Conservation (phyloP, 495 filamentous ascomycete species). For the Neurospora sp. region DNA sequence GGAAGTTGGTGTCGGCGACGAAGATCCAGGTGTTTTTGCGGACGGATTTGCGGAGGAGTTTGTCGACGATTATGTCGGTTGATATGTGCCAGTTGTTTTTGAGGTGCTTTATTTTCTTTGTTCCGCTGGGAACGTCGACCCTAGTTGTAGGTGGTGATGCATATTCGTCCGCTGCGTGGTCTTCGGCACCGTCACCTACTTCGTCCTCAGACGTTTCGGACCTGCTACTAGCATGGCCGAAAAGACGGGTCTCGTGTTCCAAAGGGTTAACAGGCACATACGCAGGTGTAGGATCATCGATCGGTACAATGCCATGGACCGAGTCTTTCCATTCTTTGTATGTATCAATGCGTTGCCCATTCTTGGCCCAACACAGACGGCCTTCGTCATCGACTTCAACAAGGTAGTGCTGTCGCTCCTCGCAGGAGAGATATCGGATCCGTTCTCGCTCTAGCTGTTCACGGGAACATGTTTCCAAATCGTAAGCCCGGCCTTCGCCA, state of each 20-base stretch:
- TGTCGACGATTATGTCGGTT: slow-evolving; percentile 58
- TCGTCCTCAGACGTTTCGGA: slow-evolving; percentile 5
- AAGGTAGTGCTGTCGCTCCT: slow-evolving; percentile 64
- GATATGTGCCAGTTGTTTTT: slow-evolving; percentile 25
- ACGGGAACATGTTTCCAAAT: slow-evolving; percentile 50
- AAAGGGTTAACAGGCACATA: slow-evolving; percentile 21
- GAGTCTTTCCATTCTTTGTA: slow-evolving; percentile 67
- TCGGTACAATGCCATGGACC: slow-evolving; percentile 62
- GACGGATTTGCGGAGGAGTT: slow-evolving; percentile 57
- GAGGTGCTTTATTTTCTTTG: not conserved
- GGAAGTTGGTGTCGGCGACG: slow-evolving; percentile 75
- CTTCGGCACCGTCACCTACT: slow-evolving; percentile 12
- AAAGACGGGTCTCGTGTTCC: slow-evolving; percentile 9
- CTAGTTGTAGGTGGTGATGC: not conserved
- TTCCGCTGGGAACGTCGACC: not conserved
- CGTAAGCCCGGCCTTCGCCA: slow-evolving; percentile 55
- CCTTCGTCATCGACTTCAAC: slow-evolving; percentile 60
- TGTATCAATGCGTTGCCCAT: slow-evolving; percentile 66
- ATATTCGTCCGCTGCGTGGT: slow-evolving; percentile 18
- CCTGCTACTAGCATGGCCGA: slow-evolving; percentile 13
- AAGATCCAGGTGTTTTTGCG: slow-evolving; percentile 87
- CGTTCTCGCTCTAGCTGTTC: slow-evolving; percentile 57
- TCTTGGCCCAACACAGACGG: slow-evolving; percentile 69
- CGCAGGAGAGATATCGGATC: slow-evolving; percentile 62
- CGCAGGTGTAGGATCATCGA: slow-evolving; percentile 48